Base-by-base conservation (phyloP, 2,329 filamentous ascomycete genomes). In the Colletotrichum trifolii region DNA sequence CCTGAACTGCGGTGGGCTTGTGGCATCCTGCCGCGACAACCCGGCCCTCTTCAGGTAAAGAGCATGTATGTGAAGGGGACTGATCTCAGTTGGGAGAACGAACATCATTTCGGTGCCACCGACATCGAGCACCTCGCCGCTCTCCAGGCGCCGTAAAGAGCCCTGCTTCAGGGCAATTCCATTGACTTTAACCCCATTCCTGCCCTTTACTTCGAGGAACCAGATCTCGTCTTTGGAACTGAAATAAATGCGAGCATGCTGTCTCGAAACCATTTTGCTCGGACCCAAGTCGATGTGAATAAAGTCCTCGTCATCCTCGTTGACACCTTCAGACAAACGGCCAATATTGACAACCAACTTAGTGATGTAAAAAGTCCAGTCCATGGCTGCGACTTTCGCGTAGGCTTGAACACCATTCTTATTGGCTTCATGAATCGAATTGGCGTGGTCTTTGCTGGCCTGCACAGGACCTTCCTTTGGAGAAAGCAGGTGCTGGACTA, bases 81-180 rank as follows among this genome's bases (percentile, higher is more conserved):
- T 83, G 49, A 87, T 83, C 69, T 92, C 90, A 33, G 88, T 88
- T 0, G 96, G 95, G n/a, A 97, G 87, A 52, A 97, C 93, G 77
- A 99, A 99, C 84, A 98, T 95, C 96, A 99, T 99, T 81, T 99
- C 95, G 1, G 96, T 92, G 57, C 92, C 92, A 71, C 91, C 91
- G 73, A 98, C 92, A 73, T 97, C 94, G 63, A 99, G 90, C 47
- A 98, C 93, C 75, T 95, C 90, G 63, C 96, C 96, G 72, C 94
- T 97, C 46, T 88, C 87, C 34, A 99, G 84, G 36, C 87, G 81
- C 39, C 88, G 85, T 40, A 87, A 84, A 43, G 85, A 81, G 11
- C 91, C 90, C 55, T 89, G 85, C 72, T 91, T 91, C 60, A 96
- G 80, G 17, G 86, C 82, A 54, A 81, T 79, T 66, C 93, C 92